Base-by-base conservation (phyloP, 345 rosid species). In the Fremontodendron californicum region DNA sequence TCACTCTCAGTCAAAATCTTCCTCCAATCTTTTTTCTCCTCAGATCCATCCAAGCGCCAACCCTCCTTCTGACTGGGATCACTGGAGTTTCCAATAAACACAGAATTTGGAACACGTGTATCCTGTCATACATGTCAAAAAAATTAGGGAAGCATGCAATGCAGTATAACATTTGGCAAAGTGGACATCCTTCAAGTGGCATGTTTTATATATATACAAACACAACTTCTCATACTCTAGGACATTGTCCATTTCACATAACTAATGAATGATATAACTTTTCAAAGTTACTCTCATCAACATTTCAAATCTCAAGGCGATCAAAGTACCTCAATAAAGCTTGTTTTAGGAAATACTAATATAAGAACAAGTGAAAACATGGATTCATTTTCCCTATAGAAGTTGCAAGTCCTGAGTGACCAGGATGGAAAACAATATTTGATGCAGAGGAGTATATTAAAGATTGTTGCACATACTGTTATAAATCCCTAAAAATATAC, bases 21-120 rank as follows among this genome's bases (percentile, higher is more conserved):
- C 84, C 93, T 87, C 92, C 93, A 85, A 73, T 89, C 93, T 71
- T 88, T 91, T 72, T 85, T 91, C 12, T 88, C 96, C 60, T 88
- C 87, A 45, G 89, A 78, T 74, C 88, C 92, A 82, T 91, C 96
- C 81, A 88, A 81, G 63, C 90, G 90, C 92, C 92, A 88, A 48
- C 77, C 80, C 64, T 91, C 96, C 84, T 91, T 91, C 80, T 74
- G 88, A 77, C 69, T 85, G 25, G 82, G 82, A 74, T 89, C 93
- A 77, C 62, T 61, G 13, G 80, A 65, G 77, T 78, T 88, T 51
- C 91, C 92, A 78, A 51, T 76, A 25, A 86, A 70, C 19, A 48
- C 49, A 33, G 86, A 80, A 76, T 77, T 79, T 64, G 87, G 84
- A 39, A 81, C 69, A 33, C 91, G 90, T 21, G 69, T 42, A 43